Evolutionary conservation across 1,139 yeast genomes (phyloP).

Genomic region (Hyphopichia fennica): DNA sequence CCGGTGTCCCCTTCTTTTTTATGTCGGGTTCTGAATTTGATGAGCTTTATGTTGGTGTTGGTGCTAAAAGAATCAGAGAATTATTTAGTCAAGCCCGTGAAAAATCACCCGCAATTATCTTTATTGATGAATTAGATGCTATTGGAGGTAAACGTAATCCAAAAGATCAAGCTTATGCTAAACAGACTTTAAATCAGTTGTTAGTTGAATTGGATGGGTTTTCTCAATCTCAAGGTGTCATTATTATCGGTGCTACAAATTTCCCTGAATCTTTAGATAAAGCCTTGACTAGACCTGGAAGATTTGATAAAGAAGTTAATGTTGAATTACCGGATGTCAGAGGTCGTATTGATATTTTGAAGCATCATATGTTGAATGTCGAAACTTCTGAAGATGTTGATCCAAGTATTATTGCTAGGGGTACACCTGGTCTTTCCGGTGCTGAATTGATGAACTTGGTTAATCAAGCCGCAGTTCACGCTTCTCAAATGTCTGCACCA

Average conservation of each 20-base stretch:
- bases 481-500: conserved; percentile 88
- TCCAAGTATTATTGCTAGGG: conserved; percentile 86
- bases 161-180: conserved; percentile 95
- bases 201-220: conserved; percentile 97
- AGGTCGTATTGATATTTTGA: conserved; percentile 90
- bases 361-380: conserved; percentile 89
- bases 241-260: conserved; percentile 96
- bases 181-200: conserved; percentile 93
- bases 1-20: conserved; percentile 97
- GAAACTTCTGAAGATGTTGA: conserved; percentile 85
- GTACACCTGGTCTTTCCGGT: conserved; percentile 97
- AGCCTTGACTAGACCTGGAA: conserved; percentile 97
- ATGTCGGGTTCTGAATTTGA: conserved; percentile 99
- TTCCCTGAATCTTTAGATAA: conserved; percentile 96
- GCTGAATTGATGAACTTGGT: conserved; percentile 95
- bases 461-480: conserved; percentile 97
- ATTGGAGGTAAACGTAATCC: conserved; percentile 98
- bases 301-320: conserved; percentile 93
- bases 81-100: conserved; percentile 90
- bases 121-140: conserved; percentile 96
- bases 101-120: conserved; percentile 94
- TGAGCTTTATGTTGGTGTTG: conserved; percentile 97
- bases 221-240: conserved; percentile 88
- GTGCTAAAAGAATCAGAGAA: conserved; percentile 96
- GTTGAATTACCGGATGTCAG: conserved; percentile 98